These are phyloP conservation scores for Alternaria sp. DNA, from an alignment of 2,329 filamentous ascomycete species.

Conservation along the genomic window DNA sequence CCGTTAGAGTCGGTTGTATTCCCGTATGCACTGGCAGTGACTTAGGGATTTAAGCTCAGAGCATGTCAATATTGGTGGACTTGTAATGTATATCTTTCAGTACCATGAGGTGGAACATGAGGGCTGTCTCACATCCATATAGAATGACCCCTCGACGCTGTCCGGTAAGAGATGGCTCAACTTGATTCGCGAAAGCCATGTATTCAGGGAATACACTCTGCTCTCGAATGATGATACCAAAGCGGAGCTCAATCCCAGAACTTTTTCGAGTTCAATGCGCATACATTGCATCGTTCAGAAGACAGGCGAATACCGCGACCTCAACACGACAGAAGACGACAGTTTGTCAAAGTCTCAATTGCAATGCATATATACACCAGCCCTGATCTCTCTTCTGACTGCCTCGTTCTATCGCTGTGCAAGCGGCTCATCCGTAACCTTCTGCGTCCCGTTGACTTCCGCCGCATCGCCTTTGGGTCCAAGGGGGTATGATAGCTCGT, in stretches of 20 bases:
- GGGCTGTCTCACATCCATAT: not conserved
- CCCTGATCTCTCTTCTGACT: not conserved
- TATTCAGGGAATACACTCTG: not conserved
- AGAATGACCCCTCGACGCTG: not conserved
- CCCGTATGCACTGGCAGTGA: not conserved
- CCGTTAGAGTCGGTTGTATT: not conserved
- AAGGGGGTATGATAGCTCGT: slow-evolving; percentile 81
- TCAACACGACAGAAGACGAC: not conserved
- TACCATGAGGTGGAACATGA: not conserved
- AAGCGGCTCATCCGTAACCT: slow-evolving; percentile 63
- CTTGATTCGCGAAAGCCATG: not conserved
- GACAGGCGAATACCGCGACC: too few species aligned
- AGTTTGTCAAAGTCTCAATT: slow-evolving; percentile 2
- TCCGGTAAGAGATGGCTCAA: not conserved
- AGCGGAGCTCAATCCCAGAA: not conserved
- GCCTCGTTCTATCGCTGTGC: slow-evolving; percentile 60
- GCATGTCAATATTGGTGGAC: not conserved
- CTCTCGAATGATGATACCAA: not conserved
- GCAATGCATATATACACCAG: slow-evolving; percentile 38
- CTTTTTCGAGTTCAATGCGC: too few species aligned
- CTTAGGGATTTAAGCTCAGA: fast-evolving
- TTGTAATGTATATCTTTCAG: not conserved
- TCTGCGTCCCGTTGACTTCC: slow-evolving; percentile 64
- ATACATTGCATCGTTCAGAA: too few species aligned
- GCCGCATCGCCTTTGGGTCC: slow-evolving; percentile 64